phyloP scores from a whole-genome alignment of 2,329 filamentous ascomycete species.

The Botrytis squamosa region DNA sequence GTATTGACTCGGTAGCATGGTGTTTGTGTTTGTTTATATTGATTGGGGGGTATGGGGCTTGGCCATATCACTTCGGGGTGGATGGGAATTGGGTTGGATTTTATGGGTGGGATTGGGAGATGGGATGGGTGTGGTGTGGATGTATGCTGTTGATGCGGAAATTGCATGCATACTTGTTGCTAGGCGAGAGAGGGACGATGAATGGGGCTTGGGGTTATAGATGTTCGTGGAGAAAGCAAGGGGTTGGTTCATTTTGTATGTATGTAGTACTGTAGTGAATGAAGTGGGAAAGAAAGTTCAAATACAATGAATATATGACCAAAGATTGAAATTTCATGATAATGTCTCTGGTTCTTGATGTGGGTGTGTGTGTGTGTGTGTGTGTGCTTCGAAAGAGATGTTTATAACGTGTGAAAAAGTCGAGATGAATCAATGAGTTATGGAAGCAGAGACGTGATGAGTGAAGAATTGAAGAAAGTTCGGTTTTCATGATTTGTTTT shows the following conservation, averaged over 20 bases:
- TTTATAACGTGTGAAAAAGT: background rate
- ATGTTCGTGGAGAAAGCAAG: background rate
- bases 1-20: constrained; percentile 9
- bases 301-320: background rate
- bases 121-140: background rate
- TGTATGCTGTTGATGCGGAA: background rate
- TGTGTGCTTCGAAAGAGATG: too few relatives aligned
- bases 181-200: background rate
- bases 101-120: background rate
- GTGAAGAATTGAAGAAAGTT: background rate
- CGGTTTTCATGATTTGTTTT: too few relatives aligned
- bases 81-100: background rate
- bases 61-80: background rate
- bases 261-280: background rate
- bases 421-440: too few relatives aligned
- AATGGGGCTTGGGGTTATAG: background rate
- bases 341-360: background rate
- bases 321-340: background rate
- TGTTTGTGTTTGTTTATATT: constrained; percentile 10
- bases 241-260: background rate
- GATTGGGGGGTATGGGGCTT: background rate
- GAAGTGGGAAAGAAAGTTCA: background rate
- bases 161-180: background rate
- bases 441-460: background rate
- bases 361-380: too few relatives aligned